These are phyloP conservation scores for Penicillium steckii DNA, from an alignment of 495 filamentous ascomycete genomes.

Conservation along the genomic window DNA sequence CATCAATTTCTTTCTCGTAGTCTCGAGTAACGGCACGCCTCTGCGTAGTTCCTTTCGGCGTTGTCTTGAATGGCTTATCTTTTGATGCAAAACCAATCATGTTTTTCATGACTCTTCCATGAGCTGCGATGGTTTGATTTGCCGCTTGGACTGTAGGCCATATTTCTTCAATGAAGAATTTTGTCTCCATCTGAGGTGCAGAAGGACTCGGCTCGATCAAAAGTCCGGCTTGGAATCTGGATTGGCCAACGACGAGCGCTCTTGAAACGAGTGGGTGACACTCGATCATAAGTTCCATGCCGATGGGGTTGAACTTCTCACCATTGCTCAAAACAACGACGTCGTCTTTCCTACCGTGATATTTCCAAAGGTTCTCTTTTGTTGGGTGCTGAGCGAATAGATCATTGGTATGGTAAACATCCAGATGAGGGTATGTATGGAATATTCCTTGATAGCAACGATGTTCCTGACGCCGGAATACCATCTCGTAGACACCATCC, in stretches of 20 bases:
- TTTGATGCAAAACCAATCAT: constrained; percentile 35
- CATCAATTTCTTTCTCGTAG: constrained; percentile 28
- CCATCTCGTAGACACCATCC: constrained; percentile 47
- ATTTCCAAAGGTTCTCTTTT: constrained; percentile 31
- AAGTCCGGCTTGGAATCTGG: constrained; percentile 32
- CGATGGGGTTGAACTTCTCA: constrained; percentile 43
- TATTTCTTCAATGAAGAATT: constrained; percentile 32
- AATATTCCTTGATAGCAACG: constrained; percentile 46
- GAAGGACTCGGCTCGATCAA: constrained; percentile 31
- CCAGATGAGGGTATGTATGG: constrained; percentile 51
- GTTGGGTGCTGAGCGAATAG: constrained; percentile 46
- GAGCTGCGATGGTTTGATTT: constrained; percentile 38
- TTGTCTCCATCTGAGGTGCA: constrained; percentile 14
- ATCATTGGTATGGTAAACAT: constrained; percentile 57
- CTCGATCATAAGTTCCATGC: constrained; percentile 32
- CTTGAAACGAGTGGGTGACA: constrained; percentile 22
- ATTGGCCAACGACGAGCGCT: constrained; percentile 37
- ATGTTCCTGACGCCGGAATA: constrained; percentile 9
- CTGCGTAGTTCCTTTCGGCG: constrained; percentile 51
- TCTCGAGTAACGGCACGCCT: constrained; percentile 24
- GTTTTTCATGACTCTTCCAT: constrained; percentile 26
- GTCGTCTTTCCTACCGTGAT: constrained; percentile 36
- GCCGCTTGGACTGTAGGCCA: constrained; percentile 49
- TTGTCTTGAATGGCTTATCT: constrained; percentile 50
- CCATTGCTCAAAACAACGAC: constrained; percentile 43